Conservation (phyloP, 352 stramenopile species). For the Pythium diclinum region DNA sequence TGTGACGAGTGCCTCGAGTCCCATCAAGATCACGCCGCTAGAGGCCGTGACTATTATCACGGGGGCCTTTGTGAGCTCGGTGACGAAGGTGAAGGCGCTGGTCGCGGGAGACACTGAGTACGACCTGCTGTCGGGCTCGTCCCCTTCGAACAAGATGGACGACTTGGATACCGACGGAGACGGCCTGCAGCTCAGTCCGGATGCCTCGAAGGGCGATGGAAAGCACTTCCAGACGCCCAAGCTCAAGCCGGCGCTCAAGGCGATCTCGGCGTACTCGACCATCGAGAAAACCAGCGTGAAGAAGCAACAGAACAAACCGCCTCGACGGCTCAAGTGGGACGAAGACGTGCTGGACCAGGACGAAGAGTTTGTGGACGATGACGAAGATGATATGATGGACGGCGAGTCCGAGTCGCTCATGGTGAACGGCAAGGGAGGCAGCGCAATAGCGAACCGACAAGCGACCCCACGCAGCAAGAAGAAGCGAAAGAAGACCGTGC, state of each 20-base stretch:
- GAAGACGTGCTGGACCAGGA: conserved; percentile 75
- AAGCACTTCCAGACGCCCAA: conserved; percentile 58
- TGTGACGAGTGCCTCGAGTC: conserved; percentile 10
- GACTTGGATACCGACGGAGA: conserved; percentile 79
- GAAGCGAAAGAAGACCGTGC: conserved; percentile 78
- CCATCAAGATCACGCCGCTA: conserved; percentile 46
- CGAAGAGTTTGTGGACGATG: conserved; percentile 75
- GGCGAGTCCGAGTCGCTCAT: conserved; percentile 59
- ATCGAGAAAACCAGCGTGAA: conserved; percentile 40
- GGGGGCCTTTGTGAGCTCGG: conserved; percentile 54
- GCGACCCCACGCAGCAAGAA: conserved; percentile 67
- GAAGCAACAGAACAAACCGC: conserved; percentile 31
- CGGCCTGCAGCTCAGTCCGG: conserved; percentile 76
- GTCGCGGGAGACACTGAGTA: conserved; percentile 67
- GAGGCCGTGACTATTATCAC: conserved; percentile 68
- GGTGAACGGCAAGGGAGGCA: conserved; percentile 36
- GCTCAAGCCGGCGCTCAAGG: conserved; percentile 62
- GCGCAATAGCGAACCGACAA: conserved; percentile 46
- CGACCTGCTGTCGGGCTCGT: conserved; percentile 62
- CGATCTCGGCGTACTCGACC: conserved; percentile 69
- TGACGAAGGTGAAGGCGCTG: conserved; percentile 57
- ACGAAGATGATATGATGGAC: conserved; percentile 29
- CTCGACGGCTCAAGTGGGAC: conserved; percentile 66
- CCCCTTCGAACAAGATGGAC: conserved; percentile 49
- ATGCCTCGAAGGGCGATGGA: conserved; percentile 49